Evolutionary conservation across 108 stramenopile species (phyloP).

Genomic region (Stephanodiscus minutulus): DNA sequence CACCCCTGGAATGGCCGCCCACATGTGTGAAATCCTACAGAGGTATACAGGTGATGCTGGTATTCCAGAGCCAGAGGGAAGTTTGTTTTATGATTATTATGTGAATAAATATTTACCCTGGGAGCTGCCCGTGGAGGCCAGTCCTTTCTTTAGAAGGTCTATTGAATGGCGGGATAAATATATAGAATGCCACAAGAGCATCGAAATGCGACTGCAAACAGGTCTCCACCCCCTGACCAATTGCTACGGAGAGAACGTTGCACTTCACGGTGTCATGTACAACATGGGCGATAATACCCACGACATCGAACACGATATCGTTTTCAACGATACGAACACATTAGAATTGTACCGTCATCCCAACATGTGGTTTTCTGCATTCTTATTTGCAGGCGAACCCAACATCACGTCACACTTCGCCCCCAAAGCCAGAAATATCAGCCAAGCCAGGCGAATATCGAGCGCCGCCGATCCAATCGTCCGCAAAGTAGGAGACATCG

Average conservation of each 20-base stretch:
- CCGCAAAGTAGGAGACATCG: too few relatives aligned
- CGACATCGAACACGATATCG: not conserved
- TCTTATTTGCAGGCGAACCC: not conserved
- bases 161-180: not conserved
- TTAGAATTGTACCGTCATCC: not conserved
- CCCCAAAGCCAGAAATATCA: too few relatives aligned
- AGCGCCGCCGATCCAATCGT: too few relatives aligned
- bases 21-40: not conserved
- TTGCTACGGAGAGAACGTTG: slow-evolving; percentile 1
- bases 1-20: slow-evolving; percentile 6
- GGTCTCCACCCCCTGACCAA: not conserved
- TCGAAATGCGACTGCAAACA: slow-evolving; percentile 2
- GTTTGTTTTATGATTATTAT: not conserved
- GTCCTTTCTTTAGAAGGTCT: not conserved
- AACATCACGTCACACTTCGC: too few relatives aligned
- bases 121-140: not conserved
- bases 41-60: too few relatives aligned
- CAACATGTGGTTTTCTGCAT: not conserved
- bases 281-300: too few relatives aligned
- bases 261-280: not conserved
- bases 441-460: too few relatives aligned
- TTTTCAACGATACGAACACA: not conserved
- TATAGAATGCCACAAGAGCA: not conserved
- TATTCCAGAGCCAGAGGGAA: too few relatives aligned
- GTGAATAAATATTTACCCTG: not conserved